Conservation (phyloP, 495 filamentous ascomycete genomes). For the Penicillium parvum region DNA sequence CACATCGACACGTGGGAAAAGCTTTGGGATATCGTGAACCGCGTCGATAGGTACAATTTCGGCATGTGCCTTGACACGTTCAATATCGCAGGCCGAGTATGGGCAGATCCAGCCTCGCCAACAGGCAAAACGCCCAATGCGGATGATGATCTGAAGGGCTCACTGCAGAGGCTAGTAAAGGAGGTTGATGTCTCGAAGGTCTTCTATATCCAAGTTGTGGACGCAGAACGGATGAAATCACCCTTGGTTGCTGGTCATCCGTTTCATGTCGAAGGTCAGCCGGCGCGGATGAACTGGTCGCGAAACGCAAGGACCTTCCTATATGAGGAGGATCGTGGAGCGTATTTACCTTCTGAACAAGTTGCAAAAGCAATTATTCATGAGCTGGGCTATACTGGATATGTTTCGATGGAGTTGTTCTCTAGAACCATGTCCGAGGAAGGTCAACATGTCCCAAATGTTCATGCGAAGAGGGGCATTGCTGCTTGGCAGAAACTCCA, state of each 20-base stretch:
- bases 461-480: slow-evolving; percentile 57
- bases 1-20: slow-evolving; percentile 60
- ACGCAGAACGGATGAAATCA: slow-evolving; percentile 55
- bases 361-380: slow-evolving; percentile 49
- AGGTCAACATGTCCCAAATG: slow-evolving; percentile 47
- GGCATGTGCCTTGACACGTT: slow-evolving; percentile 72
- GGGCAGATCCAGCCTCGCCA: slow-evolving; percentile 55
- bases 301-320: slow-evolving; percentile 69
- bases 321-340: slow-evolving; percentile 59
- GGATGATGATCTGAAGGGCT: slow-evolving; percentile 50
- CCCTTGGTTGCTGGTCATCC: slow-evolving; percentile 56
- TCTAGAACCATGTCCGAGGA: slow-evolving; percentile 51
- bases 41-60: slow-evolving; percentile 63
- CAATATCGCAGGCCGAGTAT: slow-evolving; percentile 68
- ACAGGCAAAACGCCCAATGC: slow-evolving; percentile 52
- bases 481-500: slow-evolving; percentile 48
- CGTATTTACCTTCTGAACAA: slow-evolving; percentile 53
- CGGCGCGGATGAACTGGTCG: slow-evolving; percentile 68
- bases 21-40: slow-evolving; percentile 58
- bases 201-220: slow-evolving; percentile 69
- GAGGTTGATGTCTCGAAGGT: slow-evolving; percentile 58
- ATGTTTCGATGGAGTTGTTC: slow-evolving; percentile 69
- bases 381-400: slow-evolving; percentile 59
- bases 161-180: slow-evolving; percentile 49
- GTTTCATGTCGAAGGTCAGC: slow-evolving; percentile 59